Evolutionary conservation across 306 rosid genomes (phyloP).

Genomic region (Gillenia trifoliata): DNA sequence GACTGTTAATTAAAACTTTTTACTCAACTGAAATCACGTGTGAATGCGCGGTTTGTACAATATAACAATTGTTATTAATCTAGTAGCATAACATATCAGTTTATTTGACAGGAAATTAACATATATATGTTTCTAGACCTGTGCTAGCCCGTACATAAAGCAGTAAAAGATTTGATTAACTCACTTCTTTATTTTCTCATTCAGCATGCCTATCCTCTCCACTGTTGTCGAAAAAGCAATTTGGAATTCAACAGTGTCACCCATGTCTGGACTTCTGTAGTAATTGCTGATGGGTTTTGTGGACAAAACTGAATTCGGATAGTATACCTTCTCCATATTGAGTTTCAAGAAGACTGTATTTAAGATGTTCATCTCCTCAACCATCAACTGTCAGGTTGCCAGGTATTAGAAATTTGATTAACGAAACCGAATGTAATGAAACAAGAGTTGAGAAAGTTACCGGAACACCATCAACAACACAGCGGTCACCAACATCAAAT

Average conservation of each 20-base stretch:
- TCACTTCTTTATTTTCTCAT: slow-evolving; percentile 52
- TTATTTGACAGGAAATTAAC: neutral
- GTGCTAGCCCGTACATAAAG: neutral
- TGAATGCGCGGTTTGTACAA: neutral
- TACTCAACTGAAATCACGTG: neutral
- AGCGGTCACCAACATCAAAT: slow-evolving; percentile 91
- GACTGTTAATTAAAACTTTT: neutral
- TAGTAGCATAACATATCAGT: neutral
- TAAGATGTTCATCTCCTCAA: slow-evolving; percentile 93
- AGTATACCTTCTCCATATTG: slow-evolving; percentile 78
- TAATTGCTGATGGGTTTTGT: slow-evolving; percentile 81
- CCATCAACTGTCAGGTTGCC: slow-evolving; percentile 55
- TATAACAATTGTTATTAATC: neutral
- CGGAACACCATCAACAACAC: slow-evolving; percentile 75
- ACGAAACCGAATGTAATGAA: neutral
- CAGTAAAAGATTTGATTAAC: slow-evolving; percentile 11
- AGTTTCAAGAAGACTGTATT: slow-evolving; percentile 83
- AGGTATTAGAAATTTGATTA: slow-evolving; percentile 12
- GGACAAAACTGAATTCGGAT: slow-evolving; percentile 79
- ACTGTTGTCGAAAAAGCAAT: slow-evolving; percentile 61
- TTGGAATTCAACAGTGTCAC: slow-evolving; percentile 54
- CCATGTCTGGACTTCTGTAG: slow-evolving; percentile 87
- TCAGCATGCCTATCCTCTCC: slow-evolving; percentile 66
- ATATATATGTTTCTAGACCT: neutral
- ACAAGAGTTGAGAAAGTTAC: slow-evolving; percentile 33